Conservation (phyloP, 108 stramenopile genomes). For the Cyclotella kingstonii region DNA sequence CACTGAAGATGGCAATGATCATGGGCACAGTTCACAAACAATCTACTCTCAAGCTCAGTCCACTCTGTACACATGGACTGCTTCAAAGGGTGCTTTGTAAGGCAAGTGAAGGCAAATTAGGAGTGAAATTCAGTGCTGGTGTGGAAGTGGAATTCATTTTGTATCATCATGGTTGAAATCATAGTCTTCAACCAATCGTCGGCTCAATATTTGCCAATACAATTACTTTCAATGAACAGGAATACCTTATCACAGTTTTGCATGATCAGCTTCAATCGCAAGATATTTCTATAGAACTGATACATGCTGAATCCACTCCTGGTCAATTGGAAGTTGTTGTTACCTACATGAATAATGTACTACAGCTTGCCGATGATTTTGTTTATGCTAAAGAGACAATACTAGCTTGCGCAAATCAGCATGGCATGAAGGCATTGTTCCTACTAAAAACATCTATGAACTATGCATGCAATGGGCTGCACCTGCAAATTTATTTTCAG, state of each 20-base stretch:
- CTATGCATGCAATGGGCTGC: slow-evolving; percentile 64
- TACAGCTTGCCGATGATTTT: slow-evolving; percentile 54
- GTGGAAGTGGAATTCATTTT: slow-evolving; percentile 66
- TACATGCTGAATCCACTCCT: slow-evolving; percentile 67
- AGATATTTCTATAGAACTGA: slow-evolving; percentile 53
- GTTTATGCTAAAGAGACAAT: slow-evolving; percentile 63
- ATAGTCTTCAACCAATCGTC: slow-evolving; percentile 36
- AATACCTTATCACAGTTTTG: slow-evolving; percentile 53
- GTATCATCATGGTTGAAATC: slow-evolving; percentile 29
- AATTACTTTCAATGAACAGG: slow-evolving; percentile 60
- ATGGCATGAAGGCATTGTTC: slow-evolving; percentile 53
- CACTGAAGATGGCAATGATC: slow-evolving; percentile 54
- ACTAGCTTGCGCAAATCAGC: slow-evolving; percentile 36
- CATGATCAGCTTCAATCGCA: slow-evolving; percentile 56
- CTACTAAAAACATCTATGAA: slow-evolving; percentile 53
- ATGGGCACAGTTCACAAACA: slow-evolving; percentile 53
- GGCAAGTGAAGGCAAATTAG: slow-evolving; percentile 32
- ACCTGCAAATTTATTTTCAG: slow-evolving; percentile 60
- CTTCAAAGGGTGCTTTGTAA: slow-evolving; percentile 43
- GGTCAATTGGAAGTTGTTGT: slow-evolving; percentile 75
- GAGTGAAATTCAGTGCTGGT: slow-evolving; percentile 56
- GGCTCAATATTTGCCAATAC: slow-evolving; percentile 52
- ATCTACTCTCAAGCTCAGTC: slow-evolving; percentile 32
- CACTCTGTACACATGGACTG: slow-evolving; percentile 52
- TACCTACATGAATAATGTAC: slow-evolving; percentile 42